Conservation (phyloP, 805 yeast species). For the Hanseniaspora guilliermondii region DNA sequence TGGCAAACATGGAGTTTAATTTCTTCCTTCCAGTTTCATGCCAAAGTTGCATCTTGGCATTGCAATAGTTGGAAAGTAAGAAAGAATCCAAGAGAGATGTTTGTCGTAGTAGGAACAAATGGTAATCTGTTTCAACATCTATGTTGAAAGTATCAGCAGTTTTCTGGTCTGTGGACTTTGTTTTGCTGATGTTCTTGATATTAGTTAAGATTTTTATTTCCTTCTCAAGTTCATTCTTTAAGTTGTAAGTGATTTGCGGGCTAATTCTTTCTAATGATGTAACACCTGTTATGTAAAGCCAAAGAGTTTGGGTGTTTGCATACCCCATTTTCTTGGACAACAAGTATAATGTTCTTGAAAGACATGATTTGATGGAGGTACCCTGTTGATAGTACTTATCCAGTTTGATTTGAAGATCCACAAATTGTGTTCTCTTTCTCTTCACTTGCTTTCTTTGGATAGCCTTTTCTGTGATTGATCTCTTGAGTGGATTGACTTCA, state of each 20-base stretch:
- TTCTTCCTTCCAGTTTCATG: conserved; percentile 80
- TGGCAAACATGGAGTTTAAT: conserved; percentile 82
- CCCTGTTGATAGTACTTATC: conserved; percentile 79
- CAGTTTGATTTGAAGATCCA: conserved; percentile 41
- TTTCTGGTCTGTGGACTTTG: conserved; percentile 15
- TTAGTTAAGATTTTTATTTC: conserved; percentile 39
- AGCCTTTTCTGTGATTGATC: conserved; percentile 18
- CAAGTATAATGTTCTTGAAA: conserved; percentile 69
- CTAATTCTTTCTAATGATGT: conserved; percentile 63
- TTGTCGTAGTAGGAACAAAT: conserved; percentile 74
- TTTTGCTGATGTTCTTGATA: conserved; percentile 14
- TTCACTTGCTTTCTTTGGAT: conserved; percentile 24
- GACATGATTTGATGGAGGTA: conserved; percentile 58
- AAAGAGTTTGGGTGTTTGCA: conserved; percentile 50
- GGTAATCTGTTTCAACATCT: conserved; percentile 68
- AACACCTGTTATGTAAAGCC: conserved; percentile 85
- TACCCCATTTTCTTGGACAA: conserved; percentile 73
- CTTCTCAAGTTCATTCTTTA: conserved; percentile 69
- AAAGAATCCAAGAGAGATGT: conserved; percentile 89
- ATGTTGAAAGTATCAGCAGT: conserved; percentile 37
- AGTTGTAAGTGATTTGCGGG: conserved; percentile 68
- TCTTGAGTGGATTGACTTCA: conserved; percentile 21
- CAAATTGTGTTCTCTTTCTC: conserved; percentile 33
- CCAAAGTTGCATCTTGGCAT: conserved; percentile 78
- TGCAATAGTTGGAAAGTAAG: conserved; percentile 79